Conservation (phyloP, 306 rosid genomes). For the Parietaria judaica region DNA sequence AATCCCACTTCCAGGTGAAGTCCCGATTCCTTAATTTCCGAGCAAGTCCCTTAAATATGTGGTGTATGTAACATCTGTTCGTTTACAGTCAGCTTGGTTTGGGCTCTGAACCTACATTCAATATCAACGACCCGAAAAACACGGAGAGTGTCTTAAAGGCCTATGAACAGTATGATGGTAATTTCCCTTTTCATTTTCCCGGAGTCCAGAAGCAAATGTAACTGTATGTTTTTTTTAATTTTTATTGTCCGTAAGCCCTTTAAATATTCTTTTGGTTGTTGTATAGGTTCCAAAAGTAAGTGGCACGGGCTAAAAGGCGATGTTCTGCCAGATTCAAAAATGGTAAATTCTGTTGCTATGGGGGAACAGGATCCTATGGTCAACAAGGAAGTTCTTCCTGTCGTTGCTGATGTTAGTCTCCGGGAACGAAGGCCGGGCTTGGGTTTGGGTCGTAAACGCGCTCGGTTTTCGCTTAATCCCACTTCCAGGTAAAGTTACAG, state of each 20-base stretch:
- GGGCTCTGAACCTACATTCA: constrained; percentile 39
- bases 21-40: constrained; percentile 1
- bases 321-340: no score
- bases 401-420: constrained; percentile 30
- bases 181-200: constrained; percentile 16
- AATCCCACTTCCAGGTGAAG: constrained; percentile 47
- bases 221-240: no score
- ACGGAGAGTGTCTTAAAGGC: constrained; percentile 55
- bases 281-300: no score
- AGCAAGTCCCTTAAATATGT: no score
- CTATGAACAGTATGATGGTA: constrained; percentile 61
- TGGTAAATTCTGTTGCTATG: no score
- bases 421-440: constrained; percentile 63
- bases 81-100: constrained; percentile 25
- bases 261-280: no score
- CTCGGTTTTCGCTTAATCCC: constrained; percentile 57
- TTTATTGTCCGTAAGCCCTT: no score
- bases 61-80: not conserved
- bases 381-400: constrained; percentile 9
- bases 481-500: constrained; percentile 32
- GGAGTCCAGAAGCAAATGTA: constrained; percentile 3
- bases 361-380: constrained; percentile 21
- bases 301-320: no score
- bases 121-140: constrained; percentile 44
- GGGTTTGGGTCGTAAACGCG: constrained; percentile 66